Evolutionary conservation across 1,284 basidiomycete genomes (phyloP).

Genomic region (Gymnopus androsaceus): DNA sequence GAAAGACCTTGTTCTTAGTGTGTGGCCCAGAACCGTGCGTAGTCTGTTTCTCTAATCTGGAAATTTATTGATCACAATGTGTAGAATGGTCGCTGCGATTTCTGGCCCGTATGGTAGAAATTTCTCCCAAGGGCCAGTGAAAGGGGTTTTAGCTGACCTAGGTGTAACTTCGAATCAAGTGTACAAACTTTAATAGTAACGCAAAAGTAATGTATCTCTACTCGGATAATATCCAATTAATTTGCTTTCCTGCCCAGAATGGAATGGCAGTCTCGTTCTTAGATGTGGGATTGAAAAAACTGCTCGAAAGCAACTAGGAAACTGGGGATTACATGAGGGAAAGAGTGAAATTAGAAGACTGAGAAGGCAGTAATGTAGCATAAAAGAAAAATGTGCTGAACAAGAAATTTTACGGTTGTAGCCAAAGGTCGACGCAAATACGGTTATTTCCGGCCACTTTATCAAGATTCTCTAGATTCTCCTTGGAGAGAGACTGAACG

Average conservation of each 20-base stretch:
- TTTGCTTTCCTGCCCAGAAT: constrained; percentile 87
- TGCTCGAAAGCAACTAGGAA: no score
- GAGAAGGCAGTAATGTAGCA: no score
- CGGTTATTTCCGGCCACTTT: no score
- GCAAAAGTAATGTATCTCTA: not conserved
- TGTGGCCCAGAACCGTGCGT: constrained; percentile 80
- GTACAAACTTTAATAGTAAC: constrained; percentile 57
- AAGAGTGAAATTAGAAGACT: no score
- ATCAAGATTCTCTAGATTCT: no score
- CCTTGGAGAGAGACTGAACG: no score
- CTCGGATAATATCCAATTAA: constrained; percentile 79
- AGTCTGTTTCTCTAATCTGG: constrained; percentile 9
- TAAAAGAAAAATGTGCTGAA: no score
- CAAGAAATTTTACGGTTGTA: no score
- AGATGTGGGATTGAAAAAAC: constrained; percentile 38
- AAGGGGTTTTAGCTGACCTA: constrained; percentile 66
- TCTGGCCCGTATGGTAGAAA: constrained; percentile 78
- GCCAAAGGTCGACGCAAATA: no score
- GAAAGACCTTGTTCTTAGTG: constrained; percentile 66
- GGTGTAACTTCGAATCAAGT: constrained; percentile 66
- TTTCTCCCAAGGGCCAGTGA: constrained; percentile 70
- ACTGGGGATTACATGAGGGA: no score
- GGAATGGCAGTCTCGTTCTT: constrained; percentile 73
- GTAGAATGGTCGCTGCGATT: constrained; percentile 73
- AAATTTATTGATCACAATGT: constrained; percentile 3